Evolutionary conservation across 768 basidiomycete species (phyloP), one percentile per base, ranked within the genome.

Genomic region (Dictyophora rubrovolvata): DNA sequence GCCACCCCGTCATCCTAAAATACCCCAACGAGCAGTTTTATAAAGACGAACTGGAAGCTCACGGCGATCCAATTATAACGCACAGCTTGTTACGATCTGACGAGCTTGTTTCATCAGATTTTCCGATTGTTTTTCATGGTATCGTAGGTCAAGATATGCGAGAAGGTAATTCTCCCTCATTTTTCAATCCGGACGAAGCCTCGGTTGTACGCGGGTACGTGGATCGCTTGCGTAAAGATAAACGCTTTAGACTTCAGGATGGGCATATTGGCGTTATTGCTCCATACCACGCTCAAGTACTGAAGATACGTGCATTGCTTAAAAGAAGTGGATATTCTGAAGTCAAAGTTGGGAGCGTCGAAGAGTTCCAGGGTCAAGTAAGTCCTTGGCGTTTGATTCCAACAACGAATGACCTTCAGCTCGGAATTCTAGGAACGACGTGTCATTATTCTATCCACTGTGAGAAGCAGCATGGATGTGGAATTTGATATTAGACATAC

Each of bases 131-230:
- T 1, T 85, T 87, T 69, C 81, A 86, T 65, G 74, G 78, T 2
- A 70, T 85, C 12, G 64, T 70, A 16, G 85, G 86, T 17, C 79
- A 79, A 63, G 84, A 87, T 63, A 77, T 79, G 22, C 77, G 84
- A n/a, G 85, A 87, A 64, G 77, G 79, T 1, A 75, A 77, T 0
- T 86, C 85, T 0, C 86, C 85, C 1, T 86, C 84, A 0, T 86
- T 84, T 68, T 87, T 86, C 73, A 87, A 87, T 60, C 76, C 81
- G 37, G 76, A 81, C 28, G 85, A 87, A 63, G 75, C 74, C 0
- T 65, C 77, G 0, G 76, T 79, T 50, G 80, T 86, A 50, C 79
- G 78, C 62, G 63, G 65, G 0, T 86, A 85, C 52, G 65, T 72
- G 67, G 57, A 59, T 64, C 47, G 65, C 63, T 65, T 79, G 33